Base-by-base conservation (phyloP, 331 rosid genomes). In the Quercus tomentella region DNA sequence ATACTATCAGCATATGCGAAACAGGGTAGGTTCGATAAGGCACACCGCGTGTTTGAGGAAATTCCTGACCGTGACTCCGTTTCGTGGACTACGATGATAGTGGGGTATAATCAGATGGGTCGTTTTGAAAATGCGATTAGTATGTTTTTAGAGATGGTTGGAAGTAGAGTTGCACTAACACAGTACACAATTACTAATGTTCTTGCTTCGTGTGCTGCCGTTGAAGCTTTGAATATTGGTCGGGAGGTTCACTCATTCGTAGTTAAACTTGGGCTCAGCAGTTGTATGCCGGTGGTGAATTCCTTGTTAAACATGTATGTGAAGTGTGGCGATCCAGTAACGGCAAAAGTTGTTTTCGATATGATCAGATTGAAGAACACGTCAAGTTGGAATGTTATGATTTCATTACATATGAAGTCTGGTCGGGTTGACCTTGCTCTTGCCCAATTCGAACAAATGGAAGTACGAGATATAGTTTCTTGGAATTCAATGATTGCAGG, bases 291-390 rank as follows among this genome's bases (percentile, higher is more conserved):
- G 41, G 93, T 91, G 10, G 87, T 92, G 0, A 92, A 91, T 78
- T 92, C 97, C 4, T 78, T 92, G 82, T 82, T 94, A n/a, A 94
- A 92, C 82, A 94, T 94, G 98, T 94, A 94, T 81, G 90, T 87
- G 33, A 94, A 92, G 82, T 84, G 88, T 5, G 91, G 98, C 14
- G 89, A 92, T 83, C 82, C 86, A 1, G 57, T 83, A 23, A 88
- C 74, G 21, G 97, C 93, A 2, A 83, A 83, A 69, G 73, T 81
- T 66, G 92, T 94, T 78, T 92, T 91, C 37, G 85, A 92, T 22
- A 79, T 89, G 81, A 91, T 92, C 89, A 88, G 89, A 76, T 33
- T 83, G 69, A 92, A 77, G 79, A 82, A 92, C 77, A 77, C 76
- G 31, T 86, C 91, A 4, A 92, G 86, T 75, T 94, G 93, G 93